phyloP scores from a whole-genome alignment of 129 eudicot species.

The Chrysanthemum seticuspe region DNA sequence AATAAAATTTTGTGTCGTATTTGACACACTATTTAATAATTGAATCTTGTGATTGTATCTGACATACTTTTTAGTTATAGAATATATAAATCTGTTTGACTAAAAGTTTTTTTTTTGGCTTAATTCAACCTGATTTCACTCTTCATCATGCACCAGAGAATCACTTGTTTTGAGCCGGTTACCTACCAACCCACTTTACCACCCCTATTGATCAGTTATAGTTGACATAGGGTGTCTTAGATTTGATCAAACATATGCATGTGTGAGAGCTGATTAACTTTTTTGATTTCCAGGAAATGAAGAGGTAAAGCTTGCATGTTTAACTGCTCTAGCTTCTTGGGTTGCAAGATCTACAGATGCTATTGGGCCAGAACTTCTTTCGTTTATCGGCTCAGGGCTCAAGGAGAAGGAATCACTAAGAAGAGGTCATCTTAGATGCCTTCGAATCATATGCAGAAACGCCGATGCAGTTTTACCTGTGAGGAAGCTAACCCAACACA shows the following conservation, averaged over 20 bases:
- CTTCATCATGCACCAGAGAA: neutral
- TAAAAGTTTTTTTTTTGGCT: neutral
- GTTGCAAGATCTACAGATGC: constrained; percentile 65
- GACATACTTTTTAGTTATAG: too few species aligned
- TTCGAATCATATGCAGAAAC: constrained; percentile 63
- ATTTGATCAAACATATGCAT: neutral
- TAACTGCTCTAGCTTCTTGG: constrained; percentile 82
- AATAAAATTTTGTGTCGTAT: neutral
- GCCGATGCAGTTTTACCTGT: constrained; percentile 71
- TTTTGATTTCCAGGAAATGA: constrained; percentile 72
- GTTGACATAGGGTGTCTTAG: neutral
- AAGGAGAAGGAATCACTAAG: constrained; percentile 90
- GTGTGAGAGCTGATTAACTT: constrained; percentile 18
- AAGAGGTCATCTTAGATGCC: constrained; percentile 88
- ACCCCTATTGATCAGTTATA: neutral
- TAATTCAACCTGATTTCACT: neutral
- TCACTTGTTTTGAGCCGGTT: neutral
- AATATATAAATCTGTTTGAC: too few species aligned
- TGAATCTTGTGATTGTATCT: too few species aligned
- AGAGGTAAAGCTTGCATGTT: constrained; percentile 85
- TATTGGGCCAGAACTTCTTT: constrained; percentile 57
- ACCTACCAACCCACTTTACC: neutral
- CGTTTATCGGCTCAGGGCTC: constrained; percentile 73
- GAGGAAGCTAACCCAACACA: constrained; percentile 27
- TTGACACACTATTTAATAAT: too few species aligned